Evolutionary conservation across 805 yeast genomes (phyloP), one percentile per base, ranked within the genome.

Genomic region (Wickerhamomyces subpelliculosus): DNA sequence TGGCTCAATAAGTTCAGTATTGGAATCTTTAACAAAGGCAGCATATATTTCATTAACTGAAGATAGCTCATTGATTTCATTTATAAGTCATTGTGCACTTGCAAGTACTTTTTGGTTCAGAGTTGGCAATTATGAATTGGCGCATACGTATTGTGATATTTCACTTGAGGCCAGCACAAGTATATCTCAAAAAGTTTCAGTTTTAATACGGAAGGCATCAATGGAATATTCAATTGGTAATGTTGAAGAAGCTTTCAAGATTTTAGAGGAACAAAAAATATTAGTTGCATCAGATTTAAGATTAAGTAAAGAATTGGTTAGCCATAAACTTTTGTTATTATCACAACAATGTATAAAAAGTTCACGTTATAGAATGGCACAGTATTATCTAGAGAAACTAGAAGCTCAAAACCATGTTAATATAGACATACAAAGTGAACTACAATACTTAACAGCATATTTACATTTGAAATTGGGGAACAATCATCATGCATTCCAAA

Each of bases 21-120:
- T 77, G 24, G 85, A 80, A 46, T 74, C 84, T 32, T 53, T 77
- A 8, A 66, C 72, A 13, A 77, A 78, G 46, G 74, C 84, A 0
- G 61, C 67, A 3, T 78, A 71, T 45, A 64, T 80, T 9, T 63
- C 82, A 0, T 54, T 82, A 18, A 72, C 72, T 46, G 74, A 72
- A 39, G 64, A 61, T 26, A 55, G 57, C 20, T 28, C 37, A 7
- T 12, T 49, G 2, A 28, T 44, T 4, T 38, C 51, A 23, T 70
- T 75, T 44, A 60, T 71, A 27, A 67, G 70, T 28, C 63, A 69
- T 28, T 67, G 78, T 39, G 73, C 68, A 27, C 45, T 73, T 32
- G 53, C 62, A 3, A 62, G 73, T 2, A 54, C 71, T 3, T 60
- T 69, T 23, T 78, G 81, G 86, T 48, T 60, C 14, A 58, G 78